Conservation (phyloP, 2,329 filamentous ascomycete species). For the Anthostomella pinea region DNA sequence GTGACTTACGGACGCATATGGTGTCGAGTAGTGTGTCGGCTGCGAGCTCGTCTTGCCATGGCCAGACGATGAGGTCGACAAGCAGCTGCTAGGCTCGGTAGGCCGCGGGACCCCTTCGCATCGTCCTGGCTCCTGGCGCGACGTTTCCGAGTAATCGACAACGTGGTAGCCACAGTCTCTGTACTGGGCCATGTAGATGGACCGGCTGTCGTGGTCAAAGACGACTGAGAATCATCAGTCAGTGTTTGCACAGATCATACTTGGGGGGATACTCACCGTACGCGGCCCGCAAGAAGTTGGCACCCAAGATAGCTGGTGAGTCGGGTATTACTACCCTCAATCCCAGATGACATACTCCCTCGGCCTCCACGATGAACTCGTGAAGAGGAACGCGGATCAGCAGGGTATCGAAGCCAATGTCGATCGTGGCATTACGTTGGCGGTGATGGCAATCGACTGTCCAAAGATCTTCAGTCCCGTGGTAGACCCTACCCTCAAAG, state of each 20-base stretch:
- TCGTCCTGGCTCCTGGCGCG: no score
- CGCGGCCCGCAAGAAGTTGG: conserved; percentile 16
- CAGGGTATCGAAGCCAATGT: conserved; percentile 13
- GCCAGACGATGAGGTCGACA: no score
- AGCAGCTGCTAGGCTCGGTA: no score
- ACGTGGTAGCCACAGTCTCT: conserved; percentile 14
- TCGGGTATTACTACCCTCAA: neutral
- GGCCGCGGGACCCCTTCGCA: no score
- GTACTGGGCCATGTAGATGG: conserved; percentile 20
- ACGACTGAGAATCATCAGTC: conserved; percentile 11
- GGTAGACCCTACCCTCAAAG: conserved; percentile 11
- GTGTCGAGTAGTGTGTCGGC: no score
- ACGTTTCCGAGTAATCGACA: no score
- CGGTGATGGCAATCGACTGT: conserved; percentile 16
- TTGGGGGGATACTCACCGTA: conserved; percentile 12
- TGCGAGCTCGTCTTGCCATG: no score
- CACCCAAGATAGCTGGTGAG: conserved; percentile 10
- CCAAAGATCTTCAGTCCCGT: conserved; percentile 8
- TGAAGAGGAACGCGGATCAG: conserved; percentile 15
- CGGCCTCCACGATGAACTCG: conserved; percentile 16
- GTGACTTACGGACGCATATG: no score
- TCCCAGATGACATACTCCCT: conserved; percentile 13
- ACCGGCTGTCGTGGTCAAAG: conserved; percentile 16
- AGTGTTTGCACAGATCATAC: no score
- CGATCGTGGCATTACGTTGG: conserved; percentile 12